phyloP scores from a whole-genome alignment of 148 eudicot genomes.

The Tetragonia tetragonoides region DNA sequence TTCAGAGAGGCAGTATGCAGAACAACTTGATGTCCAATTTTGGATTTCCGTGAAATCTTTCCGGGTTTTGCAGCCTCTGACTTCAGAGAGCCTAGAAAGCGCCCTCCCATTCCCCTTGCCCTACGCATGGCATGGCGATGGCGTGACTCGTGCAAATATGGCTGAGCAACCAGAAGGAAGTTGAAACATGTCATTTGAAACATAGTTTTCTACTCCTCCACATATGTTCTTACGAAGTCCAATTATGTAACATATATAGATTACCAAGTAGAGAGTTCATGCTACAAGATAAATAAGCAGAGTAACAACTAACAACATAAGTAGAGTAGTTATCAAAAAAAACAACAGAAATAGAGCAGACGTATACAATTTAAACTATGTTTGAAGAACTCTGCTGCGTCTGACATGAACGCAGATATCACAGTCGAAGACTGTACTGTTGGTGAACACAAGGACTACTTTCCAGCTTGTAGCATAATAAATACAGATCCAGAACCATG shows the following conservation, averaged over 20 bases:
- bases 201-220: not conserved
- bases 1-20: not conserved
- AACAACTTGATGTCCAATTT: no score
- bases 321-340: no score
- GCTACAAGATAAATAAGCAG: no score
- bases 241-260: no score
- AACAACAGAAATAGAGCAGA: not conserved
- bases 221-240: not conserved
- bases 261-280: no score
- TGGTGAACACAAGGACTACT: not conserved
- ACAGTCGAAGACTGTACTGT: no score
- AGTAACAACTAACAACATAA: not conserved
- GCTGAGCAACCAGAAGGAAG: conserved; percentile 32
- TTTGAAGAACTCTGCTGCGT: no score
- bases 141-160: conserved; percentile 63
- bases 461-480: no score
- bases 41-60: not conserved
- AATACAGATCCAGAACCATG: not conserved
- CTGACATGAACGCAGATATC: no score
- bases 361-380: not conserved
- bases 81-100: conserved; percentile 31
- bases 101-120: conserved; percentile 66
- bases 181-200: conserved; percentile 9
- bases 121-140: conserved; percentile 75
- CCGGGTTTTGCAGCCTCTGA: not conserved